Evolutionary conservation across 1,284 basidiomycete species (phyloP).

Genomic region (Irpex sp.): DNA sequence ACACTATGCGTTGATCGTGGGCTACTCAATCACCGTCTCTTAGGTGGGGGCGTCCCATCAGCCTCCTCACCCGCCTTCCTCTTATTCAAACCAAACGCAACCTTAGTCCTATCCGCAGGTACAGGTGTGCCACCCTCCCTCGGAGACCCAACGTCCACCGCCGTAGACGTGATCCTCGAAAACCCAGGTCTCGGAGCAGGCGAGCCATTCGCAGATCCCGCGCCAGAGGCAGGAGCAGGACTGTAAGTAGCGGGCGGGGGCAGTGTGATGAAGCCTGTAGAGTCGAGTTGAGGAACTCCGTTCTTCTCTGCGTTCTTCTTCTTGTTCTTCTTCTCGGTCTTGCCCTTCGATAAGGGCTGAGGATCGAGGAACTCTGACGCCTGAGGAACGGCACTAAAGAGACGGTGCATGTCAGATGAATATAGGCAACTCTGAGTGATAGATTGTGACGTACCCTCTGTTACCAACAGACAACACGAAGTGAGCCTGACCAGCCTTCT

Average conservation of each 20-base stretch:
- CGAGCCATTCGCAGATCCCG: constrained; percentile 44
- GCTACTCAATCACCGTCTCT: constrained; percentile 28
- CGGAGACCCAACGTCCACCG: constrained; percentile 41
- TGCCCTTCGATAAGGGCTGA: constrained; percentile 68
- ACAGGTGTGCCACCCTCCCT: constrained; percentile 45
- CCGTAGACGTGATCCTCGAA: constrained; percentile 62
- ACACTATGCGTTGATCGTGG: too few relatives aligned
- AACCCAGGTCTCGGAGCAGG: constrained; percentile 73
- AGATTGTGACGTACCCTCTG: constrained; percentile 62
- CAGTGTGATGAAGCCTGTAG: constrained; percentile 65
- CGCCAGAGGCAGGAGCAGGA: constrained; percentile 37
- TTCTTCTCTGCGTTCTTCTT: constrained; percentile 62
- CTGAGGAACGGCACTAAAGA: constrained; percentile 72
- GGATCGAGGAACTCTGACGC: constrained; percentile 73
- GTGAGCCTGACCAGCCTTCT: constrained; percentile 90
- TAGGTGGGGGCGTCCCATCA: constrained; percentile 41
- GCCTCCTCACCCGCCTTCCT: constrained; percentile 70
- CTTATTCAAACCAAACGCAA: constrained; percentile 77
- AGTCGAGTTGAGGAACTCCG: constrained; percentile 43
- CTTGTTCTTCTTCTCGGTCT: constrained; percentile 78
- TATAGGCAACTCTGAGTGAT: constrained; percentile 6
- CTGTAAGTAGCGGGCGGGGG: constrained; percentile 55
- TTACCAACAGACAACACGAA: constrained; percentile 94
- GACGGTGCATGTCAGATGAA: constrained; percentile 6
- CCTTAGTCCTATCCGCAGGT: constrained; percentile 61